These are phyloP conservation scores for Aspergillus pseudoterreus DNA, from an alignment of 2,329 filamentous ascomycete species.

Conservation along the genomic window DNA sequence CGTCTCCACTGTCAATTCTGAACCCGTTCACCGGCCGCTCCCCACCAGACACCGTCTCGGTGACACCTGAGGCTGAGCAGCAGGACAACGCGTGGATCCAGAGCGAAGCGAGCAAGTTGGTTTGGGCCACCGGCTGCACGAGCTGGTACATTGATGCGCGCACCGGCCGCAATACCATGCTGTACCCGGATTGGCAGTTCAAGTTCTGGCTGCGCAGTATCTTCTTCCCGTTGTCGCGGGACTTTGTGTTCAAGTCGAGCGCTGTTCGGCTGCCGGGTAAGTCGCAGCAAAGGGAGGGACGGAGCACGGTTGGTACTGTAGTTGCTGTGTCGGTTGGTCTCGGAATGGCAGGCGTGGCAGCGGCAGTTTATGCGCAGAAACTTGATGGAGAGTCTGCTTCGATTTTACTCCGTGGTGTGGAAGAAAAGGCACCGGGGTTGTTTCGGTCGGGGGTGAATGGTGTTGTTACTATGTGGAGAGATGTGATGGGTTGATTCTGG, in stretches of 20 bases:
- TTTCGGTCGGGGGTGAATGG: background rate
- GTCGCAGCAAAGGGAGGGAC: background rate
- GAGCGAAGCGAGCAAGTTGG: slow-evolving; percentile 38
- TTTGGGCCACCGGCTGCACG: slow-evolving; percentile 50
- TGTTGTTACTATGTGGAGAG: background rate
- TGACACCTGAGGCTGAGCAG: slow-evolving; percentile 28
- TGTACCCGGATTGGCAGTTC: slow-evolving; percentile 53
- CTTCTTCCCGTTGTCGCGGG: slow-evolving; percentile 36
- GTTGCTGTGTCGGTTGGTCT: background rate
- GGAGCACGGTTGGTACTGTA: background rate
- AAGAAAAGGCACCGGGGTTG: background rate
- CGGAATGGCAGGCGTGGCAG: background rate
- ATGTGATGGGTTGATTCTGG: background rate
- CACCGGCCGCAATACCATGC: slow-evolving; percentile 48
- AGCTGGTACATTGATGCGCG: slow-evolving; percentile 50
- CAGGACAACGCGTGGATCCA: slow-evolving; percentile 41
- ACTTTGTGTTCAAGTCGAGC: slow-evolving; percentile 25
- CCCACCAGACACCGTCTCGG: slow-evolving; percentile 3
- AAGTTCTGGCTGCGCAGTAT: slow-evolving; percentile 48
- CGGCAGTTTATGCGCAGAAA: background rate
- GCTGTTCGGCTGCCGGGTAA: background rate
- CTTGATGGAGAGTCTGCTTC: background rate
- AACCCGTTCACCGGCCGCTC: background rate
- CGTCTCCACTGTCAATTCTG: background rate
- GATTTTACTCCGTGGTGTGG: background rate